Base-by-base conservation (phyloP, 129 eudicot genomes). In the Artemisia tridentata region DNA sequence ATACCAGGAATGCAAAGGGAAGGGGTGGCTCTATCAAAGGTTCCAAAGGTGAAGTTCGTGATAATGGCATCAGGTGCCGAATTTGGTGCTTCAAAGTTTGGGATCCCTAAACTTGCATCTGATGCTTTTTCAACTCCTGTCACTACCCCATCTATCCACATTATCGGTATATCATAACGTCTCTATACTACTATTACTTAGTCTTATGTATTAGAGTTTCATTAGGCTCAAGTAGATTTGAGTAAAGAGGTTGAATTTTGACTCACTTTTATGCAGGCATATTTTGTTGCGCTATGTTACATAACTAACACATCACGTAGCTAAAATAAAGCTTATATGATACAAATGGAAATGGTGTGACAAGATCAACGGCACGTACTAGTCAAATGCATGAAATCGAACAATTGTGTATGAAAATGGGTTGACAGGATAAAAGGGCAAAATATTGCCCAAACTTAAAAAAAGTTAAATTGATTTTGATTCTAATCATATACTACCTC, bases 1-100 rank as follows among this genome's bases (percentile, higher is more conserved):
- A 60, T 83, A 73, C 87, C 84, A 5, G 87, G 87, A 49, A 75
- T 83, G 84, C 87, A 83, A 71, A 60, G 27, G 56, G 63, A 78
- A 53, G 82, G 68, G 11, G 76, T 75, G 7, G 84, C 84, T 18
- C 59, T 80, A 17, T 57, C 64, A 0, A 64, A 56, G 72, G 80
- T 75, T 75, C 84, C 84, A 63, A 63, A 69, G 16, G 69, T 75
- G 63, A 80, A 80, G 17, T 80, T 75, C 60, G 31, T 75, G 46
- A 80, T 80, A 13, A 19, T 80, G 34, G 41, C 51, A 27, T 75
- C 84, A 3, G 84, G 84, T 17, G 80, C 68, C 9, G 75, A 80
- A 48, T 75, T 75, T 63, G 84, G 84, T 31, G 73, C 71, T 21
- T 54, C 74, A 43, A 75, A 56, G 45, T 75, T 80, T 63, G 84